Percentiles rank a stretch among this genome's conserved stretches.
Evolutionary conservation across 106 monocot species (phyloP).

Genomic region (Apostasia ramifera): DNA sequence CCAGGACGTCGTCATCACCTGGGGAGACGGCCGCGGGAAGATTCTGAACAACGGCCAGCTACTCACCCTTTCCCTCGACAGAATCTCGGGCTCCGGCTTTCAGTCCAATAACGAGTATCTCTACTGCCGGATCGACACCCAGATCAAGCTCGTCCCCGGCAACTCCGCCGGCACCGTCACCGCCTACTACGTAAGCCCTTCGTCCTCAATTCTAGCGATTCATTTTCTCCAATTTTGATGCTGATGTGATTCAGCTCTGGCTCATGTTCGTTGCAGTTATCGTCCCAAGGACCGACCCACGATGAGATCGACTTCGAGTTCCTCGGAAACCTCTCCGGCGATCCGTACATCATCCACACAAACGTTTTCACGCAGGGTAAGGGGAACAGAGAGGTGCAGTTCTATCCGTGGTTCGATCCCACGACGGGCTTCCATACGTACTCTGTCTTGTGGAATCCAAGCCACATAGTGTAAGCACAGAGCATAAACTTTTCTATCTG

Average conservation of each 20-base stretch:
- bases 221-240: too few relatives aligned
- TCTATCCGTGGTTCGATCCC: constrained; percentile 48
- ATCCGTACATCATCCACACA: constrained; percentile 40
- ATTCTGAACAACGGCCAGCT: neutral
- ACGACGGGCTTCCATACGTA: constrained; percentile 45
- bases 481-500: too few relatives aligned
- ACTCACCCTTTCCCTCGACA: neutral
- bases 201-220: too few relatives aligned
- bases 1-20: neutral
- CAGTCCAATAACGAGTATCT: neutral
- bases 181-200: too few relatives aligned
- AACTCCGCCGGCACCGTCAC: too few relatives aligned
- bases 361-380: constrained; percentile 42
- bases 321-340: constrained; percentile 6
- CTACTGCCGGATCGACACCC: neutral
- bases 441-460: constrained; percentile 43
- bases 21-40: too few relatives aligned
- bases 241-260: neutral
- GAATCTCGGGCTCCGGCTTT: neutral
- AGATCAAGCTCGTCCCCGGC: too few relatives aligned
- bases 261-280: constrained; percentile 16
- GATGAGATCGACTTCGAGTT: constrained; percentile 37
- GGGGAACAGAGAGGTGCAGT: constrained; percentile 44
- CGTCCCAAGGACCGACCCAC: constrained; percentile 32
- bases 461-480: constrained; percentile 18